These are phyloP conservation scores for Fusarium hainanense DNA, from an alignment of 2,329 filamentous ascomycete species.

Conservation along the genomic window DNA sequence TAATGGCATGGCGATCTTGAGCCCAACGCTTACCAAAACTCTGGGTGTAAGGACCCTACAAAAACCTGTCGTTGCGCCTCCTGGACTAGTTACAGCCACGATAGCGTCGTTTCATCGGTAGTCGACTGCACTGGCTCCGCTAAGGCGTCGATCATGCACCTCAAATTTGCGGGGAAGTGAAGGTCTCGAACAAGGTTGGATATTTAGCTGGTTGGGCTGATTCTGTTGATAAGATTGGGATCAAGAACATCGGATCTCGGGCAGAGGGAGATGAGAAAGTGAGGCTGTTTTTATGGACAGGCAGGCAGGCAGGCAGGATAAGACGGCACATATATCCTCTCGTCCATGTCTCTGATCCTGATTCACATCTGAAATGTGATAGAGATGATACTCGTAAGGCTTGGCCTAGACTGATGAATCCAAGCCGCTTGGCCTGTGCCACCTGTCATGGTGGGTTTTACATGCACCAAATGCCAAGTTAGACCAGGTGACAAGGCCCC, in stretches of 20 bases:
- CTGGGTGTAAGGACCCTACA: background rate
- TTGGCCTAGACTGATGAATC: background rate
- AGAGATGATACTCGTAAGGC: background rate
- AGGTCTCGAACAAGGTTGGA: background rate
- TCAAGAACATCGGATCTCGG: background rate
- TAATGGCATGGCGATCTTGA: background rate
- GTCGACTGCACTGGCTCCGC: background rate
- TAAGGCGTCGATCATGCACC: background rate
- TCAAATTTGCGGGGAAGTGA: background rate
- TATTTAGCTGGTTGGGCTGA: no score
- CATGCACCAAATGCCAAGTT: background rate
- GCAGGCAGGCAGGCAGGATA: background rate
- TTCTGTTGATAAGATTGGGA: background rate
- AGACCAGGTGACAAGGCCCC: background rate
- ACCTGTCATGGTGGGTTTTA: background rate
- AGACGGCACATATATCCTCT: no score
- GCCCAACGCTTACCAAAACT: background rate
- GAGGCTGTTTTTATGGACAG: background rate
- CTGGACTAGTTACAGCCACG: background rate
- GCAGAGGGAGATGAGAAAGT: background rate
- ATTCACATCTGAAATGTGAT: no score
- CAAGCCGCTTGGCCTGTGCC: background rate
- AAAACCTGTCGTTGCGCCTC: background rate
- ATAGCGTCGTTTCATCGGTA: constrained; percentile 1
- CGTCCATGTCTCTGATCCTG: background rate